Conservation (phyloP, 441 rosid species). For the Viola pubescens region DNA sequence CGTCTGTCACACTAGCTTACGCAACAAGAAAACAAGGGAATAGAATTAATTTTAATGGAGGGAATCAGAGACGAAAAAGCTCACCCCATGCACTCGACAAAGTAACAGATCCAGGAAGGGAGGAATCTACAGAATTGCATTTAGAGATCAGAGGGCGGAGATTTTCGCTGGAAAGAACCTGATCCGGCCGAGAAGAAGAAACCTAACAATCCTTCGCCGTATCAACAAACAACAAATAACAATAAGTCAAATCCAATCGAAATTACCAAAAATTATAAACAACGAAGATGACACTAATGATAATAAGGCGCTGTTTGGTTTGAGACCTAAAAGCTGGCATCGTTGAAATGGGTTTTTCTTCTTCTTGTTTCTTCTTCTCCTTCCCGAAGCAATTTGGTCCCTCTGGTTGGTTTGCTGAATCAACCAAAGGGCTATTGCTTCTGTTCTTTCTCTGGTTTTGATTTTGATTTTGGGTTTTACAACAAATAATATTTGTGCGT, state of each 20-base stretch:
- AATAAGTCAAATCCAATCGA: constrained; percentile 1
- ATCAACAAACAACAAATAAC: constrained; percentile 3
- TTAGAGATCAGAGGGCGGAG: constrained; percentile 30
- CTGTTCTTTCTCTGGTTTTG: neutral
- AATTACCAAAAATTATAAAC: neutral
- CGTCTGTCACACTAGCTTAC: too few species aligned
- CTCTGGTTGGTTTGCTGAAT: constrained; percentile 13
- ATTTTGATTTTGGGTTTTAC: neutral
- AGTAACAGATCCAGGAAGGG: constrained; percentile 50
- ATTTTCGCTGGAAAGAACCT: constrained; percentile 29
- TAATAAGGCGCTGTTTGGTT: neutral
- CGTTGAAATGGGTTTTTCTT: constrained; percentile 13
- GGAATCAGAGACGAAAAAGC: constrained; percentile 19
- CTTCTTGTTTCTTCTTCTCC: constrained; percentile 22
- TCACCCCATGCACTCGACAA: constrained; percentile 65
- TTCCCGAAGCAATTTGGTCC: constrained; percentile 21
- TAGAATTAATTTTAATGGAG: too few species aligned
- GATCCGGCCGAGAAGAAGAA: constrained; percentile 39
- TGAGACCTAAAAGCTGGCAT: constrained; percentile 49
- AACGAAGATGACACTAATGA: neutral
- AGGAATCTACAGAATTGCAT: constrained; percentile 46
- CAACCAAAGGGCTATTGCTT: constrained; percentile 22
- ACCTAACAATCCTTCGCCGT: constrained; percentile 35
- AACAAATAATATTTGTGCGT: neutral
- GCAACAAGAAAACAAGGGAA: too few species aligned